phyloP scores from a whole-genome alignment of 2,329 filamentous ascomycete species.

The Fusarium tjaetaba region DNA sequence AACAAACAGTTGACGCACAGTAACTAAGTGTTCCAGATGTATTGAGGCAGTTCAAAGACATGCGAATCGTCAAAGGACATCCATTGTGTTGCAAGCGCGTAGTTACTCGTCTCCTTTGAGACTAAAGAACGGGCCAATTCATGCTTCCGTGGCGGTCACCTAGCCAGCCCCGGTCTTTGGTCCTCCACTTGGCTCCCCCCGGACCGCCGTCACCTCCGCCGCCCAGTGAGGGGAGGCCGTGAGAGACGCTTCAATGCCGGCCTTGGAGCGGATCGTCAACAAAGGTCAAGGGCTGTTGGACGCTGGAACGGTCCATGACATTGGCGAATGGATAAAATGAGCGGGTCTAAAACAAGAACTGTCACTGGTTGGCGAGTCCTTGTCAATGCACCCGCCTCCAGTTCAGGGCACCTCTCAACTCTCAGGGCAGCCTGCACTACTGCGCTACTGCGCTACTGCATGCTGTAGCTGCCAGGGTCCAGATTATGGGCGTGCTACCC shows the following conservation, averaged over 20 bases:
- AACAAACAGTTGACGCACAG: constrained; percentile 9
- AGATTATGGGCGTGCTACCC: constrained; percentile 31
- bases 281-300: constrained; percentile 11
- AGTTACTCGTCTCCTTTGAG: constrained; percentile 9
- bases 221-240: constrained; percentile 9
- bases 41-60: not conserved
- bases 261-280: constrained; percentile 32
- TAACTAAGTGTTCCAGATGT: constrained; percentile 7
- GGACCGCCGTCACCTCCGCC: constrained; percentile 18
- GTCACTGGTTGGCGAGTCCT: constrained; percentile 15
- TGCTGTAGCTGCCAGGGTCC: constrained; percentile 29
- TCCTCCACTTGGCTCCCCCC: constrained; percentile 13
- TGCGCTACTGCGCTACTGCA: constrained; percentile 5
- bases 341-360: constrained; percentile 7
- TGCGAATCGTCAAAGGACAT: constrained; percentile 6
- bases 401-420: constrained; percentile 32
- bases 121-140: constrained; percentile 28
- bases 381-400: constrained; percentile 30
- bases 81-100: constrained; percentile 20
- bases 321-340: constrained; percentile 30
- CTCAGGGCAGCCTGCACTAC: constrained; percentile 20
- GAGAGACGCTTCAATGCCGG: constrained; percentile 9
- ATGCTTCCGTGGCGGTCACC: constrained; percentile 30
- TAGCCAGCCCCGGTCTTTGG: constrained; percentile 25
- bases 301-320: constrained; percentile 21